Evolutionary conservation across 441 rosid species (phyloP).

Genomic region (Dalechampia spathulata): DNA sequence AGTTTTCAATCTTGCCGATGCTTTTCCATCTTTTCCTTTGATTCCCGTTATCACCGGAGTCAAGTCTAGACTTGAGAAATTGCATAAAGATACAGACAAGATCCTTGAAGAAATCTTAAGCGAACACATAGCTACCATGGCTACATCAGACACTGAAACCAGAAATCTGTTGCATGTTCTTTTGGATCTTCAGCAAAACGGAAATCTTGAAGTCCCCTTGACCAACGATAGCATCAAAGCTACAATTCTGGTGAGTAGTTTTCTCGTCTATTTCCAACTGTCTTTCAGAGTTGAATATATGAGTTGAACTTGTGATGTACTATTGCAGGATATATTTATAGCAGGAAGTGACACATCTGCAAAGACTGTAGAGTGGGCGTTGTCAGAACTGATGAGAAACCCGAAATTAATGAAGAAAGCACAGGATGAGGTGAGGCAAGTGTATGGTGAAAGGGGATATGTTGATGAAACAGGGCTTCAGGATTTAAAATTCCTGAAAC

Average conservation of each 20-base stretch:
- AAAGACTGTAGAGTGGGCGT: neutral
- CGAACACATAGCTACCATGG: neutral
- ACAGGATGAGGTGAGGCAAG: constrained; percentile 1
- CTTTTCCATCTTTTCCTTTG: neutral
- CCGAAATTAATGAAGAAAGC: neutral
- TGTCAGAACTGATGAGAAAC: neutral
- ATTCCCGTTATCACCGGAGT: neutral
- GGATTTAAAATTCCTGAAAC: neutral
- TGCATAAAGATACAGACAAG: neutral
- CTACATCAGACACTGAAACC: too few species aligned
- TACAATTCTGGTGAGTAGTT: neutral
- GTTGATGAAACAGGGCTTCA: neutral
- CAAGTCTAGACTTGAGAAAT: neutral
- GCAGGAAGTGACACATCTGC: neutral
- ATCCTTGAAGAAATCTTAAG: neutral
- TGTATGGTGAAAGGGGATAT: neutral
- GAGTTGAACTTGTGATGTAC: too few species aligned
- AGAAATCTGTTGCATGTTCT: neutral
- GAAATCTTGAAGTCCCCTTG: neutral
- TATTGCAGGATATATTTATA: neutral
- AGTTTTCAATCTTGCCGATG: constrained; percentile 2
- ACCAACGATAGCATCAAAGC: neutral
- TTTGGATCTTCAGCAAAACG: neutral
- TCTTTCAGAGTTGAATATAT: too few species aligned
- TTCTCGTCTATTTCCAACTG: too few species aligned